Base-by-base conservation (phyloP, 1,284 basidiomycete species). In the Mixia osmundae region DNA sequence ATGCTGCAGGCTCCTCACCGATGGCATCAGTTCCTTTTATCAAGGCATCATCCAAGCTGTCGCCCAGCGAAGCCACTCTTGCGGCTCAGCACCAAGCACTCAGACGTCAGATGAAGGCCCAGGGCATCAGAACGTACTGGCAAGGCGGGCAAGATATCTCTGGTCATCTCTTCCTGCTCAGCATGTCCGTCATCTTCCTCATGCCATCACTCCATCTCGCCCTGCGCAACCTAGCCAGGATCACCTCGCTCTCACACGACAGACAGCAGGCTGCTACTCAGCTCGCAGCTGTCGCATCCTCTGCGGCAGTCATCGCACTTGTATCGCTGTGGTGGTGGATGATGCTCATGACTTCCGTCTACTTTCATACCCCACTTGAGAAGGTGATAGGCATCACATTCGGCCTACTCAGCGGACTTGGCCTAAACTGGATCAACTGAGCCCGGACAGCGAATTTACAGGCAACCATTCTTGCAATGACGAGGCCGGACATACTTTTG, bases 121-220 rank as follows among this genome's bases (percentile, higher is more conserved):
- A 27, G 23, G n/a, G n/a, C n/a, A n/a, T 12, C 10, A 26, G 48
- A 20, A 44, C 48, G 30, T 49, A 46, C 34, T 51, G 47, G 47
- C 67, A 68, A 50, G 71, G 67, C 42, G 87, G 87, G 0, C 83
- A 91, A 54, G 89, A 97, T 51, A 70, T 95, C 10, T 87, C 80
- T 0, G 87, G 87, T 2, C 89, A 97, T 54, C 67, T 83, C 19
- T 95, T 94, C 61, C 66, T 97, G 43, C 66, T 95, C 46, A 76
- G 76, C 2, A 68, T 91, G 59, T 67, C 73, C n/a, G 61, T 67
- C 6, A 61, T 91, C 14, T 73, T 91, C 52, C 64, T 91, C 26
- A 63, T 69, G 2, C 71, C 83, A 50, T 77, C 85, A 53, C 54
- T 89, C 12, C 54, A 57, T 1, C 58, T 60, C 1, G 57, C 53